A percentile compares a stretch with the other conserved stretches of the same genome.
phyloP scores from a whole-genome alignment of 306 rosid species.

The Acacia acuminata region DNA sequence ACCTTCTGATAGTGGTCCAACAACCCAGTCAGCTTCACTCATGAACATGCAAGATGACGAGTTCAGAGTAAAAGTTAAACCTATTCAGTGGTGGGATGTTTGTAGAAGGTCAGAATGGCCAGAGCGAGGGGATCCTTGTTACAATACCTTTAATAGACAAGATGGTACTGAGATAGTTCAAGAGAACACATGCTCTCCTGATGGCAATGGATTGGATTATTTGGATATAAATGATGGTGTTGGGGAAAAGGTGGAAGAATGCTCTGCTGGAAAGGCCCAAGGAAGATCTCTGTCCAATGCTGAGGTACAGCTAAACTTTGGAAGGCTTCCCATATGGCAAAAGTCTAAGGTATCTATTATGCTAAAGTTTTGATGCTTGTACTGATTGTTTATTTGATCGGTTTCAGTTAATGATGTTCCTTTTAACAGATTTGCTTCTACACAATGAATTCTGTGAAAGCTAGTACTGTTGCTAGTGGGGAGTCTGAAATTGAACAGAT shows the following conservation, averaged over 20 bases:
- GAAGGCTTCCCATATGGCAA: conserved; percentile 79
- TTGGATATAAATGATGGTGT: conserved; percentile 37
- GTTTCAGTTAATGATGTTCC: conserved; percentile 22
- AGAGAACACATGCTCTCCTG: conserved; percentile 47
- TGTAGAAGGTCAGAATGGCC: conserved; percentile 89
- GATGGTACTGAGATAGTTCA: conserved; percentile 45
- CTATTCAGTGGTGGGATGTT: conserved; percentile 95
- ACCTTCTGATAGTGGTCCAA: conserved; percentile 44
- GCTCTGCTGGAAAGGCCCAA: conserved; percentile 44
- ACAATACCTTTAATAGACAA: conserved; percentile 52
- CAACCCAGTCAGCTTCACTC: conserved; percentile 53
- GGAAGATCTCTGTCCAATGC: conserved; percentile 78
- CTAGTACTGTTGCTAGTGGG: conserved; percentile 42
- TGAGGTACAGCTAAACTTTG: conserved; percentile 77
- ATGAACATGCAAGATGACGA: conserved; percentile 73
- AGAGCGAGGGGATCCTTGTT: conserved; percentile 63
- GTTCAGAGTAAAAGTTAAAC: conserved; percentile 84
- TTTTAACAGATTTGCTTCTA: conserved; percentile 64
- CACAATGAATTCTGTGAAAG: conserved; percentile 48
- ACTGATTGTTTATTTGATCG: neutral
- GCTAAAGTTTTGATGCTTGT: conserved; percentile 24
- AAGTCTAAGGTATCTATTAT: conserved; percentile 68
- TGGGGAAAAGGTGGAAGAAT: conserved; percentile 33
- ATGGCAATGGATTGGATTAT: conserved; percentile 40
- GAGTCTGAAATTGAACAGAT: conserved; percentile 82